phyloP scores from a whole-genome alignment of 2,329 filamentous ascomycete species.

The Dothistroma pini region DNA sequence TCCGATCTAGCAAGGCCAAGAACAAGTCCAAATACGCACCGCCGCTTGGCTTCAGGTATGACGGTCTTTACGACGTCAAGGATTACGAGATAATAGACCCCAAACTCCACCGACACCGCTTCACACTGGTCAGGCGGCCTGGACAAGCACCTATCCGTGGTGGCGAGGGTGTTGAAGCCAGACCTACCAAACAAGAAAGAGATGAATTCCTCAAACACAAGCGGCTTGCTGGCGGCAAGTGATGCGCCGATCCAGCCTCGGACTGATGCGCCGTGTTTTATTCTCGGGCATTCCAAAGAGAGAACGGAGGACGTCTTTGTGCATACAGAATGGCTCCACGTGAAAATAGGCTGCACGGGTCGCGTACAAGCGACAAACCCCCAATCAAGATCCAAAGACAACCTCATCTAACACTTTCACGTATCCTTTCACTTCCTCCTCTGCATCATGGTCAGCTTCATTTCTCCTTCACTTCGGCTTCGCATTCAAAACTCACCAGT shows the following conservation, averaged over 20 bases:
- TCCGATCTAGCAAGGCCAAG: slow-evolving; percentile 45
- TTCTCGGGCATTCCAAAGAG: neutral
- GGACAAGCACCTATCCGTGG: slow-evolving; percentile 48
- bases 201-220: slow-evolving; percentile 26
- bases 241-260: neutral
- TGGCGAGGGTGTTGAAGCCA: slow-evolving; percentile 38
- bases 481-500: slow-evolving; percentile 49
- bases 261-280: neutral
- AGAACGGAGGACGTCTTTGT: neutral
- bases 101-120: slow-evolving; percentile 45
- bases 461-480: neutral
- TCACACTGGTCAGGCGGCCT: slow-evolving; percentile 43
- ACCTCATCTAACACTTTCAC: slow-evolving; percentile 53
- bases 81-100: slow-evolving; percentile 39
- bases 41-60: slow-evolving; percentile 51
- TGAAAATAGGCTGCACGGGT: neutral
- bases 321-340: neutral
- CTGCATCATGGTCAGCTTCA: slow-evolving; percentile 32
- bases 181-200: slow-evolving; percentile 44
- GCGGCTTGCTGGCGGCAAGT: slow-evolving; percentile 16
- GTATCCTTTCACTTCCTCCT: slow-evolving; percentile 55
- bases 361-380: neutral
- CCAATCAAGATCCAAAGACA: slow-evolving; percentile 7
- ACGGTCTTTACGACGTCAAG: slow-evolving; percentile 53
- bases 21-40: slow-evolving; percentile 46